Conservation (phyloP, 495 filamentous ascomycete genomes). For the Evernia prunastri region DNA sequence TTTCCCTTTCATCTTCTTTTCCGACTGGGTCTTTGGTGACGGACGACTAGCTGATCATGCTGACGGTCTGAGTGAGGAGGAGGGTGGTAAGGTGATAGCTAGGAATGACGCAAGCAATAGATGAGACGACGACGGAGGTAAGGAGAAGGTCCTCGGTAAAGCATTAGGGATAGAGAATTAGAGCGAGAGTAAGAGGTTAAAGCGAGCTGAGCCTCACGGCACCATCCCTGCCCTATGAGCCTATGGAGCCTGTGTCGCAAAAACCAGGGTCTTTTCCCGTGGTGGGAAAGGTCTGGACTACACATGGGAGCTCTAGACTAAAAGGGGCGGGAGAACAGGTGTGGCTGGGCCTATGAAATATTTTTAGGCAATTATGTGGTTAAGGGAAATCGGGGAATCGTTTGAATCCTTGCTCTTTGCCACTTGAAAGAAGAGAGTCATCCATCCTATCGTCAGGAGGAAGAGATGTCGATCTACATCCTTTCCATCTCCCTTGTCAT, state of each 20-base stretch:
- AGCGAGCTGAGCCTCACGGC: conserved; percentile 1
- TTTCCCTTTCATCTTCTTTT: too few relatives aligned
- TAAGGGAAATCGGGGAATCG: too few relatives aligned
- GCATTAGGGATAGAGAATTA: background rate
- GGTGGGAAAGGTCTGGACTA: too few relatives aligned
- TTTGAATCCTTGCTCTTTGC: background rate
- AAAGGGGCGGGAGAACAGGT: background rate
- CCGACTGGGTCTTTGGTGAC: too few relatives aligned
- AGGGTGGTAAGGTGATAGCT: background rate
- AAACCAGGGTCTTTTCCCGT: background rate
- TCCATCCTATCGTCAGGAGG: too few relatives aligned
- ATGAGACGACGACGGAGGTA: background rate
- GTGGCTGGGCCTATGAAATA: background rate
- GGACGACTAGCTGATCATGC: too few relatives aligned
- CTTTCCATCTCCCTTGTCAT: background rate
- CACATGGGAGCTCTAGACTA: background rate
- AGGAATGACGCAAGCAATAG: background rate
- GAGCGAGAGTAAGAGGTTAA: background rate
- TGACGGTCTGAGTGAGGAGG: background rate
- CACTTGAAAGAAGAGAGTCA: background rate
- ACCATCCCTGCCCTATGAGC: background rate
- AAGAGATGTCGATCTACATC: background rate
- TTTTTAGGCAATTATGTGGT: too few relatives aligned
- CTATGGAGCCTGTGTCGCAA: too few relatives aligned
- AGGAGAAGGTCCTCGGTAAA: too few relatives aligned